A percentile compares a stretch with the other conserved stretches of the same genome.
phyloP scores from a whole-genome alignment of 768 basidiomycete species.

The Mycena floridula region DNA sequence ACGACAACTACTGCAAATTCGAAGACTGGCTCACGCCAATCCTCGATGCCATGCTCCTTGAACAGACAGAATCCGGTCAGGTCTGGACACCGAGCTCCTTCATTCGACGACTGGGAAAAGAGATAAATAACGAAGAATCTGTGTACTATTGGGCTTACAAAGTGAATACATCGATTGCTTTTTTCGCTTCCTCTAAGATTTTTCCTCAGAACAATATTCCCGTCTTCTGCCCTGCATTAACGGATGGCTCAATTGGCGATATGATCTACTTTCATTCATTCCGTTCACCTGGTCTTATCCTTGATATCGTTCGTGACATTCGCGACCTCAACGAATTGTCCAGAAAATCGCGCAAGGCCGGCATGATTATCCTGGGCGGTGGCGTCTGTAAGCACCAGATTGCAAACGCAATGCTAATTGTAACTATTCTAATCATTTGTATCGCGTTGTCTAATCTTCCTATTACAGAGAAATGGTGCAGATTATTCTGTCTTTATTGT shows the following conservation, averaged over 20 bases:
- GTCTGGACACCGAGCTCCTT: constrained; percentile 95
- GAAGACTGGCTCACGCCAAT: constrained; percentile 99
- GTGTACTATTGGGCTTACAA: constrained; percentile 99
- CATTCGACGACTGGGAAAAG: constrained; percentile 89
- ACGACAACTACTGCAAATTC: constrained; percentile 98
- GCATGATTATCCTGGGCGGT: constrained; percentile 97
- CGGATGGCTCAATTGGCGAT: constrained; percentile 96
- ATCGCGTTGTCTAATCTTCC: constrained; percentile 2
- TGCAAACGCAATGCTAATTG: constrained; percentile 99
- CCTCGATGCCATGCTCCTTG: constrained; percentile 81
- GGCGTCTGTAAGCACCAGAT: constrained; percentile 99
- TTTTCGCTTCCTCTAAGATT: constrained; percentile 6
- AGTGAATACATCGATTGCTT: constrained; percentile 46
- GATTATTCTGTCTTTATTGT: constrained; percentile 97
- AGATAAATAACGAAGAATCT: constrained; percentile 94
- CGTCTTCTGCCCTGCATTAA: constrained; percentile 96
- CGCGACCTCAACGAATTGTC: constrained; percentile 85
- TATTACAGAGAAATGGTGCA: constrained; percentile 84
- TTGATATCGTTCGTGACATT: constrained; percentile 96
- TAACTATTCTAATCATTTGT: constrained; percentile 29
- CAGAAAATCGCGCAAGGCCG: constrained; percentile 84
- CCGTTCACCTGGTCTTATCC: constrained; percentile 70
- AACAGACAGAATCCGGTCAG: constrained; percentile 65
- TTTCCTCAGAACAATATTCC: constrained; percentile 86
- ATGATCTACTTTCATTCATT: constrained; percentile 99